phyloP scores from a whole-genome alignment of 805 yeast genomes.

The Cyberlindnera mycetangii region DNA sequence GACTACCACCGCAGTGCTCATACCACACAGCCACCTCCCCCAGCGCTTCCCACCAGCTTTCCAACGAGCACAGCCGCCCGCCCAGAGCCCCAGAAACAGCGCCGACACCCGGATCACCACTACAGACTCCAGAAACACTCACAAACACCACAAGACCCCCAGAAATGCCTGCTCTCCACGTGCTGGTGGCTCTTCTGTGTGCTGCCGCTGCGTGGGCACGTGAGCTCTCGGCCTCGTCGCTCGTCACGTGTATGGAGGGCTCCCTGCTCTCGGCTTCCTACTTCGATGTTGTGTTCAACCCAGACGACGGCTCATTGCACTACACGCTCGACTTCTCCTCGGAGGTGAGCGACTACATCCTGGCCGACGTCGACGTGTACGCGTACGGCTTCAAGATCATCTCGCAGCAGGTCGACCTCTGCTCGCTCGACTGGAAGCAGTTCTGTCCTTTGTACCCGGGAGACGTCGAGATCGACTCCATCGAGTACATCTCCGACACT shows the following conservation, averaged over 20 bases:
- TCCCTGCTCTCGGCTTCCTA: constrained; percentile 70
- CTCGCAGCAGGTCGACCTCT: constrained; percentile 54
- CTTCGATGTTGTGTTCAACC: constrained; percentile 74
- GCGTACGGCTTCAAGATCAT: constrained; percentile 85
- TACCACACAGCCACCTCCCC: neutral
- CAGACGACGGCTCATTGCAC: constrained; percentile 61
- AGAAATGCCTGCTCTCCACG: neutral
- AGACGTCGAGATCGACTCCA: constrained; percentile 67
- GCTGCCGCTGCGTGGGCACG: constrained; percentile 22
- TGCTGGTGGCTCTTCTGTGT: neutral
- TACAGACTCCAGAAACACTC: neutral
- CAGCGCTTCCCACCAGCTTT: neutral
- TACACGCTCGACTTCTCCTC: constrained; percentile 72
- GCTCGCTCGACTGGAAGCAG: constrained; percentile 69
- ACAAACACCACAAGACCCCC: neutral
- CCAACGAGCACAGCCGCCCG: neutral
- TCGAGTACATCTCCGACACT: constrained; percentile 50
- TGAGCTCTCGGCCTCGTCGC: constrained; percentile 59
- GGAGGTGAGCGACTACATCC: constrained; percentile 60
- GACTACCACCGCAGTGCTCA: neutral
- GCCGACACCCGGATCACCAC: neutral
- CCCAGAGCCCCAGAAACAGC: neutral
- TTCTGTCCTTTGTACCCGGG: constrained; percentile 91
- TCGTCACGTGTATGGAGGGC: constrained; percentile 82
- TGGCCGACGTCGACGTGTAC: constrained; percentile 69